phyloP scores from a whole-genome alignment of 2,329 filamentous ascomycete genomes.

The Sclerotinia sclerotiorum region DNA sequence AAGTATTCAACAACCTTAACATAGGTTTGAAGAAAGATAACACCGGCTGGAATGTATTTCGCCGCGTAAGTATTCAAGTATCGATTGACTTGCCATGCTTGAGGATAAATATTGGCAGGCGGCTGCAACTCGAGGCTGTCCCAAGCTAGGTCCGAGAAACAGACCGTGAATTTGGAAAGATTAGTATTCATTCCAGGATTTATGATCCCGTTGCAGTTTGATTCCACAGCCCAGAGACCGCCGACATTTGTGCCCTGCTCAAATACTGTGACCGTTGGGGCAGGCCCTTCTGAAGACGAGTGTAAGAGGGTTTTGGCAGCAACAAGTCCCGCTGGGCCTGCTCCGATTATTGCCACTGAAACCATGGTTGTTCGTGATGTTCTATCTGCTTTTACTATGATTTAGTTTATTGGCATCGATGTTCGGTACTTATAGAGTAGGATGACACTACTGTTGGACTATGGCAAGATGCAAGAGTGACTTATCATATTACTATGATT shows the following conservation, averaged over 20 bases:
- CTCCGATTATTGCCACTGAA: conserved; percentile 25
- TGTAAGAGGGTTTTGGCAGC: conserved; percentile 26
- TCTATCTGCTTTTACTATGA: neutral
- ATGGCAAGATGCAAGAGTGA: neutral
- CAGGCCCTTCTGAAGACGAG: neutral
- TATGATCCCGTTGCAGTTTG: conserved; percentile 19
- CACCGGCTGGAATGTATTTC: conserved; percentile 14
- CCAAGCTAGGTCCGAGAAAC: conserved; percentile 26
- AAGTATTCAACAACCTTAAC: conserved; percentile 1
- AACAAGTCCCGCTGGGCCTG: conserved; percentile 26
- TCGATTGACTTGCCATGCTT: conserved; percentile 25
- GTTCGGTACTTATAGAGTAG: neutral
- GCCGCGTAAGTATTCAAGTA: conserved; percentile 22
- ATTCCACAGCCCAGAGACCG: conserved; percentile 25
- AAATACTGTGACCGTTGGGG: conserved; percentile 20
- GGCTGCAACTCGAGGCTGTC: conserved; percentile 10
- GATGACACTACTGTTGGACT: neutral
- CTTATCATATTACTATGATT: neutral
- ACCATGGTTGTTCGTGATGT: neutral
- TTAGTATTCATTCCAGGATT: conserved; percentile 23
- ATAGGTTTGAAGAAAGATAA: neutral
- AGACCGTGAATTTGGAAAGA: conserved; percentile 26
- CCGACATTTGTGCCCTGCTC: conserved; percentile 22
- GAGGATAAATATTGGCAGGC: conserved; percentile 14
- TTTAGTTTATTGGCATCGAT: neutral